These are phyloP conservation scores for Globisporangium polare DNA, from an alignment of 352 stramenopile species.

Conservation along the genomic window DNA sequence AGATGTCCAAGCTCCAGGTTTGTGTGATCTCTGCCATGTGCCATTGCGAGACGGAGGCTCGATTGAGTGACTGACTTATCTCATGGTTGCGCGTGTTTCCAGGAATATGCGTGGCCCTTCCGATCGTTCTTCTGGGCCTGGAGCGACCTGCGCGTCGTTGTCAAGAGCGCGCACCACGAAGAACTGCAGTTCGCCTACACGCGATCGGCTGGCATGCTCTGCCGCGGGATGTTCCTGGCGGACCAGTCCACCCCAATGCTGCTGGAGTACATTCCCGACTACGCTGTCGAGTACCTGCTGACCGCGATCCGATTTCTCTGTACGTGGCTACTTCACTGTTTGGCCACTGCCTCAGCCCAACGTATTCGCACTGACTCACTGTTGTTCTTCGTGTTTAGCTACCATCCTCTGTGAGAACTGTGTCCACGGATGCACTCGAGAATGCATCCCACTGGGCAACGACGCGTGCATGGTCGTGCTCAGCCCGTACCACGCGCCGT, in stretches of 20 bases:
- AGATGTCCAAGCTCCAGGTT: conserved; percentile 48
- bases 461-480: conserved; percentile 50
- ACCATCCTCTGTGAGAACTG: conserved; percentile 70
- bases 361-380: background rate
- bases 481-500: conserved; percentile 78
- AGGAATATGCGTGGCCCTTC: conserved; percentile 54
- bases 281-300: conserved; percentile 37
- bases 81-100: background rate
- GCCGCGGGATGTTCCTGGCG: conserved; percentile 43
- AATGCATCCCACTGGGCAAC: conserved; percentile 35
- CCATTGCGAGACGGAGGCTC: background rate
- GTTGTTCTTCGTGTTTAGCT: conserved; percentile 22
- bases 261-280: conserved; percentile 29
- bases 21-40: background rate
- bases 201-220: conserved; percentile 49
- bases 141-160: conserved; percentile 67
- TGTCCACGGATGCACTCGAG: conserved; percentile 53
- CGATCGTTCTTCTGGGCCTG: conserved; percentile 74
- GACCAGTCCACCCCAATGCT: conserved; percentile 39
- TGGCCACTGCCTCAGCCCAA: background rate
- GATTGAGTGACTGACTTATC: background rate
- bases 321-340: conserved; percentile 18
- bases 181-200: conserved; percentile 53
- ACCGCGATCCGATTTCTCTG: conserved; percentile 40
- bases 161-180: conserved; percentile 40